These are phyloP conservation scores for Aphanomyces euteiches DNA, from an alignment of 352 stramenopile genomes.

Conservation along the genomic window DNA sequence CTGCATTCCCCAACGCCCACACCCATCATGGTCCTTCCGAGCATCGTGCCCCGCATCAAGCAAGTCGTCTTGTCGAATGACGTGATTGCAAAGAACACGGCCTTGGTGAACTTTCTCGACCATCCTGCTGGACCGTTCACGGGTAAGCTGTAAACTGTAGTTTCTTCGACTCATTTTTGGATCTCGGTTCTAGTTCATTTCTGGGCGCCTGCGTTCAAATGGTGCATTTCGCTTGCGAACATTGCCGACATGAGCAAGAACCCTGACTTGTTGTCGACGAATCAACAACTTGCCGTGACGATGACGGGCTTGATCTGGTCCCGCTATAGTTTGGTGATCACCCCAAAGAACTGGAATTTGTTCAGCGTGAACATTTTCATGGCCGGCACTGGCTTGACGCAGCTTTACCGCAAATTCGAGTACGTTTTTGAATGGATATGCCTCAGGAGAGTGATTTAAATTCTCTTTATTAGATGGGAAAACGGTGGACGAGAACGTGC, in stretches of 20 bases:
- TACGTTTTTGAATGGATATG: conserved; percentile 31
- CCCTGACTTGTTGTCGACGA: conserved; percentile 73
- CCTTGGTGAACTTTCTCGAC: conserved; percentile 51
- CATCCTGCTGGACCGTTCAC: conserved; percentile 86
- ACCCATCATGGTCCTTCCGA: conserved; percentile 47
- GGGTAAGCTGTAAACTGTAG: conserved; percentile 35
- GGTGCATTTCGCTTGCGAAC: conserved; percentile 84
- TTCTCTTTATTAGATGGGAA: conserved; percentile 28
- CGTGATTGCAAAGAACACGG: conserved; percentile 65
- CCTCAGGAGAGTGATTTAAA: too few relatives aligned
- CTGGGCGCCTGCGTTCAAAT: conserved; percentile 87
- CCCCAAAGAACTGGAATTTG: conserved; percentile 89
- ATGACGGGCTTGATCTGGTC: conserved; percentile 87
- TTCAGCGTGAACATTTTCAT: conserved; percentile 89
- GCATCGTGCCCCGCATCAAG: conserved; percentile 68
- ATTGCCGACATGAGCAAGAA: conserved; percentile 79
- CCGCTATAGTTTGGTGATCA: conserved; percentile 85
- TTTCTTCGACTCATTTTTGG: neutral
- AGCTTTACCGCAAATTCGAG: conserved; percentile 78
- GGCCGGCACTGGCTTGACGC: conserved; percentile 73
- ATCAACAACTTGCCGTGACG: conserved; percentile 78
- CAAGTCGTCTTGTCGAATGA: conserved; percentile 67
- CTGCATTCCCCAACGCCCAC: conserved; percentile 5
- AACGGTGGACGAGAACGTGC: conserved; percentile 31
- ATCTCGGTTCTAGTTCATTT: conserved; percentile 67